Percentiles rank a stretch among this genome's conserved stretches.
phyloP scores from a whole-genome alignment of 306 rosid genomes.

The Cercis canadensis region DNA sequence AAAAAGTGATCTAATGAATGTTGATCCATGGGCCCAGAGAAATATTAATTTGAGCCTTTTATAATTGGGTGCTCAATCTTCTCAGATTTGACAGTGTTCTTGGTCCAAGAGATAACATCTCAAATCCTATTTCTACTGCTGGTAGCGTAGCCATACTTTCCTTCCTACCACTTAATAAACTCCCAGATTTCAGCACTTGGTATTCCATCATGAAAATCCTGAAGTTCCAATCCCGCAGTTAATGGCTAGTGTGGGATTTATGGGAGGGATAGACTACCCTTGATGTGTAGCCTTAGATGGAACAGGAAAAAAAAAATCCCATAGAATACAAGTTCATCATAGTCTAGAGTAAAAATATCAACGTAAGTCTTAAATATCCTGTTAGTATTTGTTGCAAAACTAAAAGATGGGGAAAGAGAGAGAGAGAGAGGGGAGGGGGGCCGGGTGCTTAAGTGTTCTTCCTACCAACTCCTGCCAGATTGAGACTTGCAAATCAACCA shows the following conservation, averaged over 20 bases:
- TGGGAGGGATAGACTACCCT: no score
- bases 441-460: background rate
- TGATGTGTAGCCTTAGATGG: no score
- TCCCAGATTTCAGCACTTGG: background rate
- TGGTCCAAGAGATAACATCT: constrained; percentile 18
- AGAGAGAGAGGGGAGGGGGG: no score
- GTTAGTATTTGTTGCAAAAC: background rate
- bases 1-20: no score
- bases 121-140: background rate
- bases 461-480: background rate
- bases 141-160: background rate
- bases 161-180: constrained; percentile 20
- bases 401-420: background rate
- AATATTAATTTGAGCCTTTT: background rate
- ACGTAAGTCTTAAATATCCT: constrained; percentile 3
- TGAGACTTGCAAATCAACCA: constrained; percentile 13
- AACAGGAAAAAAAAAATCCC: no score
- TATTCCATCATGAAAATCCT: no score
- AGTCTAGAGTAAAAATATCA: background rate
- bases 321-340: background rate
- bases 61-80: background rate
- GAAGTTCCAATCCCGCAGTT: no score
- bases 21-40: no score
- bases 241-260: no score
- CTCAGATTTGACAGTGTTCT: background rate